phyloP scores from a whole-genome alignment of 2,329 filamentous ascomycete genomes.

The Phoma sp. region DNA sequence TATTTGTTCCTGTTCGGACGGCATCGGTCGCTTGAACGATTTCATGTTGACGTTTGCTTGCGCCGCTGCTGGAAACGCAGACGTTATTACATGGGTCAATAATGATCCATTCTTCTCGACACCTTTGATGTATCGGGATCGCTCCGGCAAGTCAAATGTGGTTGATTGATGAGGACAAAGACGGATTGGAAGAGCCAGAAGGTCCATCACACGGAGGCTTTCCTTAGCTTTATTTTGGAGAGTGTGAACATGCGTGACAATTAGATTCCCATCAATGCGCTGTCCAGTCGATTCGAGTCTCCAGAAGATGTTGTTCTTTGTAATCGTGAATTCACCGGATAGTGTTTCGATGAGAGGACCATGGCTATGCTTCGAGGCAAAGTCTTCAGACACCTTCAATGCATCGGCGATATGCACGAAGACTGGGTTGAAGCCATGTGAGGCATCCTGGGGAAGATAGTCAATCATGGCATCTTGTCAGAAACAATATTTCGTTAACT shows the following conservation, averaged over 20 bases:
- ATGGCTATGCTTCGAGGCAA: neutral
- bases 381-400: neutral
- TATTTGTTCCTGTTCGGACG: neutral
- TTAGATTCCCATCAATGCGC: neutral
- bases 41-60: neutral
- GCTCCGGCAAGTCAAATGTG: neutral
- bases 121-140: neutral
- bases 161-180: conserved; percentile 7
- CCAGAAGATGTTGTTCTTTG: neutral
- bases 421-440: neutral
- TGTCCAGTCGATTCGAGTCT: neutral
- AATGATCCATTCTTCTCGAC: neutral
- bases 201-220: neutral
- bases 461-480: conserved; percentile 2
- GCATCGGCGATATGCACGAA: neutral
- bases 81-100: neutral
- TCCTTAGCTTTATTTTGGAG: neutral
- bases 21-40: neutral
- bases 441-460: neutral
- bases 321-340: neutral
- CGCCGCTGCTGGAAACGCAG: neutral
- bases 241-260: neutral
- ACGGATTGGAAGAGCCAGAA: neutral
- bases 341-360: neutral
- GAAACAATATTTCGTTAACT: neutral